phyloP scores from a whole-genome alignment of 306 rosid genomes.

The Biancaea sappan region DNA sequence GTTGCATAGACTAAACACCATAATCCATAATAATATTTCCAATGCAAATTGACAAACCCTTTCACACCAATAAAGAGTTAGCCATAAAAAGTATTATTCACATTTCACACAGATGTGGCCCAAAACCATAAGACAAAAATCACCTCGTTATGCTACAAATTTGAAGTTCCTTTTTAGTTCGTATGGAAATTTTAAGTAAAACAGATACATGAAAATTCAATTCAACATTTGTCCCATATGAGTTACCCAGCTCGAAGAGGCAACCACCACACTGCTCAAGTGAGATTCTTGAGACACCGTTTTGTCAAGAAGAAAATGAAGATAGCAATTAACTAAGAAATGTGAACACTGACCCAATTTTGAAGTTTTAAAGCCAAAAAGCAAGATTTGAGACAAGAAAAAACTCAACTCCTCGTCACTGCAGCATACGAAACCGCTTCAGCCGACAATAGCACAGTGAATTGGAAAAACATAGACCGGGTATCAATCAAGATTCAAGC shows the following conservation, averaged over 20 bases:
- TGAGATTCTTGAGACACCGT: not conserved
- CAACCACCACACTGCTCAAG: not conserved
- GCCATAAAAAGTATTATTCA: slow-evolving; percentile 15
- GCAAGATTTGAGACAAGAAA: slow-evolving; percentile 20
- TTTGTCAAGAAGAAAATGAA: slow-evolving; percentile 1
- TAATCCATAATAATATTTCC: not conserved
- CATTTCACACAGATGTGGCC: not conserved
- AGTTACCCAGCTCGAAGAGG: not conserved
- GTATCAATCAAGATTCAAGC: slow-evolving; percentile 12
- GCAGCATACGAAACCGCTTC: not conserved
- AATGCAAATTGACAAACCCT: slow-evolving; percentile 8
- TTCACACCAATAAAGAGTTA: not conserved
- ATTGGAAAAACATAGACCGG: not conserved
- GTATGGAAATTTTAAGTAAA: slow-evolving; percentile 19
- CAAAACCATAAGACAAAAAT: not conserved
- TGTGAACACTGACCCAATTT: slow-evolving; percentile 8
- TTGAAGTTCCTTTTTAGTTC: not conserved
- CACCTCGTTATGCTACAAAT: not conserved
- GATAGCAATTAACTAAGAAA: slow-evolving; percentile 7
- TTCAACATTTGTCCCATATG: not conserved
- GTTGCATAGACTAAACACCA: slow-evolving; percentile 8
- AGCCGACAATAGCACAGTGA: not conserved
- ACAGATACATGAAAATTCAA: not conserved
- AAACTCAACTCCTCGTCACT: slow-evolving; percentile 27
- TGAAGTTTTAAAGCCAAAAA: slow-evolving; percentile 11